phyloP scores from a whole-genome alignment of 768 basidiomycete genomes.

The Leccinellum rugosiceps region DNA sequence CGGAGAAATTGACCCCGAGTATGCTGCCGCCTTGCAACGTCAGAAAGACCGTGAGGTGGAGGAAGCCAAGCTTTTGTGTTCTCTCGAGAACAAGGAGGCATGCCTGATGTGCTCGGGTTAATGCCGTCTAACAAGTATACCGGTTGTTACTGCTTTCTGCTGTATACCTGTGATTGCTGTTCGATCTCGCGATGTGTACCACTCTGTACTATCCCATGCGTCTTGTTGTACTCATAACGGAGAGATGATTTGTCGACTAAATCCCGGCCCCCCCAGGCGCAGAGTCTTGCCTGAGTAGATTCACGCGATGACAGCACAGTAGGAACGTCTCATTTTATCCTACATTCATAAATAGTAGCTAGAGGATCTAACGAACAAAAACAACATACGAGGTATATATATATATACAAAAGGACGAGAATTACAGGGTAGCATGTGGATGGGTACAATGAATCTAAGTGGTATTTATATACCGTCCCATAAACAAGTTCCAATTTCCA shows the following conservation, averaged over 20 bases:
- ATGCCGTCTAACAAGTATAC: slow-evolving; percentile 12
- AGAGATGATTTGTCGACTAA: slow-evolving; percentile 2
- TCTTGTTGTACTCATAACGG: slow-evolving; percentile 13
- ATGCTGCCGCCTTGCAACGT: slow-evolving; percentile 70
- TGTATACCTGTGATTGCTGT: slow-evolving; percentile 2
- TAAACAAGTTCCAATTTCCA: neutral
- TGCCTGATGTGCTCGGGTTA: slow-evolving; percentile 90
- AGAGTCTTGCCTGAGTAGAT: too few relatives aligned
- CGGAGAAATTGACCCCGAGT: slow-evolving; percentile 59
- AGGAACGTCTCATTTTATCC: neutral
- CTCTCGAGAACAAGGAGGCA: slow-evolving; percentile 91
- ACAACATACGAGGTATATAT: slow-evolving; percentile 10
- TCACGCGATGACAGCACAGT: neutral
- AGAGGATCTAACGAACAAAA: neutral
- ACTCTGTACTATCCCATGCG: slow-evolving; percentile 11
- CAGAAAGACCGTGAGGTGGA: slow-evolving; percentile 73
- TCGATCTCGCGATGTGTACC: neutral
- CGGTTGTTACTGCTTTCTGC: neutral
- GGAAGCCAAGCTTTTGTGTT: slow-evolving; percentile 79
- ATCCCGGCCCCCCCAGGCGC: too few relatives aligned
- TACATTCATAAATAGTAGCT: slow-evolving; percentile 5
- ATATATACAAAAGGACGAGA: slow-evolving; percentile 2
- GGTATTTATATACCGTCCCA: slow-evolving; percentile 13
- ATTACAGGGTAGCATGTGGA: slow-evolving; percentile 3
- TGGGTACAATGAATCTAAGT: slow-evolving; percentile 1